Conservation (phyloP, 441 rosid species). For the Pelargonium citronellum region DNA sequence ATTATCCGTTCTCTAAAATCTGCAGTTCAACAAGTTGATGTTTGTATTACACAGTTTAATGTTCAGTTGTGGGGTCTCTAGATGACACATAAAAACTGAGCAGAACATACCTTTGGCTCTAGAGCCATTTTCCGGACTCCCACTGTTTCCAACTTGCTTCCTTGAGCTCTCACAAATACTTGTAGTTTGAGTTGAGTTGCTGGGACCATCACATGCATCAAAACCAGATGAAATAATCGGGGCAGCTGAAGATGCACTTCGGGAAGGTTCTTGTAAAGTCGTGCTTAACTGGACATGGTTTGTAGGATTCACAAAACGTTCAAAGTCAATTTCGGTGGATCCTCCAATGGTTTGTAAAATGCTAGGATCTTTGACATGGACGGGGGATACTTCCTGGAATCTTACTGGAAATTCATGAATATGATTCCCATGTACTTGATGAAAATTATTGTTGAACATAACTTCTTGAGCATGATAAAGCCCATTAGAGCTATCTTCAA, state of each 20-base stretch:
- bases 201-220: conserved; percentile 55
- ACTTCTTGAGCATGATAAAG: conserved; percentile 32
- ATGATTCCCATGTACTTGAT: conserved; percentile 28
- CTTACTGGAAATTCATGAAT: conserved; percentile 28
- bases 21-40: conserved; percentile 24
- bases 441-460: conserved; percentile 23
- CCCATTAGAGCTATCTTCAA: conserved; percentile 34
- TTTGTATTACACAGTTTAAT: neutral
- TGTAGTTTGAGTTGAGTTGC: conserved; percentile 47
- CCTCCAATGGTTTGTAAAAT: conserved; percentile 30
- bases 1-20: conserved; percentile 52
- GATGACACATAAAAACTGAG: neutral
- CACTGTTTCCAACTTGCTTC: conserved; percentile 36
- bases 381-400: conserved; percentile 29
- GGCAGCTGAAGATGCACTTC: conserved; percentile 64
- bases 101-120: conserved; percentile 39
- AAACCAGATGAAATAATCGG: conserved; percentile 57
- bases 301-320: conserved; percentile 37
- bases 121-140: conserved; percentile 37
- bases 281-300: conserved; percentile 36
- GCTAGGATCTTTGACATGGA: conserved; percentile 27
- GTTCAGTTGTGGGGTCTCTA: neutral
- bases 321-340: conserved; percentile 38
- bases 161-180: conserved; percentile 53
- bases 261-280: conserved; percentile 58